These are phyloP conservation scores for Xylariaceae sp. DNA, from an alignment of 2,329 filamentous ascomycete genomes.

Conservation along the genomic window DNA sequence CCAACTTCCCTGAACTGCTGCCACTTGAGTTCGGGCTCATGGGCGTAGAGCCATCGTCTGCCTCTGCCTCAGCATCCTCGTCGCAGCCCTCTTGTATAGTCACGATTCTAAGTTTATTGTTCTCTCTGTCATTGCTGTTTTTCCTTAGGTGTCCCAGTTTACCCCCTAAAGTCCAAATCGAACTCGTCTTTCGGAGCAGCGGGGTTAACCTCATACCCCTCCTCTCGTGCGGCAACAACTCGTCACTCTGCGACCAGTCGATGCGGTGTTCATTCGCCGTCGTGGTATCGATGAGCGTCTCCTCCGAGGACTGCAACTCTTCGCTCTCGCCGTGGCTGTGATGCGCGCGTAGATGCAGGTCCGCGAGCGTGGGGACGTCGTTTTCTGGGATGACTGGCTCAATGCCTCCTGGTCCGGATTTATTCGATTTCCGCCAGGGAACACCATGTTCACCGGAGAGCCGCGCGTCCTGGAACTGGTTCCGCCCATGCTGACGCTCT, in stretches of 20 bases:
- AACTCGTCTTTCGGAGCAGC: slow-evolving; percentile 52
- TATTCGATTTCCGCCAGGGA: slow-evolving; percentile 6
- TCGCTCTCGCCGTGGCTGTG: slow-evolving; percentile 1
- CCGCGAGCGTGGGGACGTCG: slow-evolving; percentile 17
- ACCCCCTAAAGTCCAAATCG: slow-evolving; percentile 55
- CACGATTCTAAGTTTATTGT: slow-evolving; percentile 25
- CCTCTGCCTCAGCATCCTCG: slow-evolving; percentile 19
- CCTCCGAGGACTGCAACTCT: slow-evolving; percentile 32
- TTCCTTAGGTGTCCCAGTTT: slow-evolving; percentile 44
- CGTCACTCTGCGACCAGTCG: slow-evolving; percentile 66
- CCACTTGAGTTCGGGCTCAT: slow-evolving; percentile 22
- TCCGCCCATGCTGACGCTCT: slow-evolving; percentile 48
- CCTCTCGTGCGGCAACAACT: slow-evolving; percentile 39
- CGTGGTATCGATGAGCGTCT: slow-evolving; percentile 34
- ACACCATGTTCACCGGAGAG: slow-evolving; percentile 34
- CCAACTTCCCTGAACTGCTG: slow-evolving; percentile 5
- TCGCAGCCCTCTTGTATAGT: slow-evolving; percentile 18
- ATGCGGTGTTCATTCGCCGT: slow-evolving; percentile 48
- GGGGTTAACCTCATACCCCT: slow-evolving; percentile 29
- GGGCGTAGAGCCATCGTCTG: slow-evolving; percentile 25
- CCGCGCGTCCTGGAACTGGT: slow-evolving; percentile 50
- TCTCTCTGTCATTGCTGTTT: slow-evolving; percentile 29
- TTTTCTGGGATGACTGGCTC: slow-evolving; percentile 29
- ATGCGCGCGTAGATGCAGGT: slow-evolving; percentile 20
- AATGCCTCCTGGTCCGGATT: slow-evolving; percentile 13